Evolutionary conservation across 805 yeast species (phyloP).

Genomic region (Diddensiella caesifluorescens): DNA sequence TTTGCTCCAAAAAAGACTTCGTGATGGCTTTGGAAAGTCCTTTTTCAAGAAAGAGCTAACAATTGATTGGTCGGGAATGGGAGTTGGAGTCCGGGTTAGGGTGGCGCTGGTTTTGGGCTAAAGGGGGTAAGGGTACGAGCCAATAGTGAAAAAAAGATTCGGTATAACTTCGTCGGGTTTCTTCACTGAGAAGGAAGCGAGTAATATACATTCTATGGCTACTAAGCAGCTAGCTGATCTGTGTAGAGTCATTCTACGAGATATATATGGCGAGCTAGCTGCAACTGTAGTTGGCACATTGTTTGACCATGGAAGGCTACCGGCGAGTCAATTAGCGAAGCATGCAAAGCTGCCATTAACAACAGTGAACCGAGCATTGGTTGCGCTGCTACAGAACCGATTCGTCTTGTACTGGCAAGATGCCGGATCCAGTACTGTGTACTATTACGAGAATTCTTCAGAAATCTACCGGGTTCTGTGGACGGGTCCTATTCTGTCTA

Average conservation of each 20-base stretch:
- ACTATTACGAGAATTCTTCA: constrained; percentile 56
- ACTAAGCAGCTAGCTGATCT: constrained; percentile 23
- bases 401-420: constrained; percentile 67
- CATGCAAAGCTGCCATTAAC: constrained; percentile 44
- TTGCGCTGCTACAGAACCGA: constrained; percentile 71
- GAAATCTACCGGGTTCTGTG: constrained; percentile 64
- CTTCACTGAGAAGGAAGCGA: neutral
- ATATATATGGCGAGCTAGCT: constrained; percentile 65
- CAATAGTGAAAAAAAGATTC: neutral
- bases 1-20: no score
- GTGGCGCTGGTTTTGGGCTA: neutral
- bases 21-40: no score
- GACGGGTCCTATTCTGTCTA: constrained; percentile 68
- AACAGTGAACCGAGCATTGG: constrained; percentile 59
- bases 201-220: constrained; percentile 16
- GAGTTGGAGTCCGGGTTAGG: neutral
- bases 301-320: constrained; percentile 62
- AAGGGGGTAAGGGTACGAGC: neutral
- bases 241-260: constrained; percentile 28
- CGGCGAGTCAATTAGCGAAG: constrained; percentile 48
- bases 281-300: constrained; percentile 55
- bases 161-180: neutral
- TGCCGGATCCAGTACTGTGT: constrained; percentile 18
- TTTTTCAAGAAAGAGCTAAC: no score
- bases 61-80: no score